Evolutionary conservation across 1,284 basidiomycete genomes (phyloP), one percentile per base, ranked within the genome.

Genomic region (Ustilago trichophora): DNA sequence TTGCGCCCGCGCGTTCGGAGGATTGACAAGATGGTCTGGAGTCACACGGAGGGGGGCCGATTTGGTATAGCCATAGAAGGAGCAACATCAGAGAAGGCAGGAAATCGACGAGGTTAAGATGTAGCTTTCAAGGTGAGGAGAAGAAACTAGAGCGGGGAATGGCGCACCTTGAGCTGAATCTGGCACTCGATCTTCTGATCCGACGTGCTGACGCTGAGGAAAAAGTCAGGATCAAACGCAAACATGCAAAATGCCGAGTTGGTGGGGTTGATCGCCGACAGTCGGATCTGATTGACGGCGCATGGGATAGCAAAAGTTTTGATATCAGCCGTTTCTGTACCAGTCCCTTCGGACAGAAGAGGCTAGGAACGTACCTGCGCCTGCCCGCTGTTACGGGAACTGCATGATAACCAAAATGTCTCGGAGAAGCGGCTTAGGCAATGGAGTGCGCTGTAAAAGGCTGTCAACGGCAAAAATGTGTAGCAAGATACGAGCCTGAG

Each of bases 201-300:
- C 29, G 10, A 19, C 25, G 46, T 50, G 6, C 6, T 26, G 16
- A 70, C 34, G 26, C 36, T 40, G 42, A 74, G 63, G 50, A 77
- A 77, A 41, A 76, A 78, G 29, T 60, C 50, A 1, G 53, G 58
- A 21, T 63, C 60, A 38, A 77, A 68, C 16, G 55, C 49, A 25
- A 78, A 76, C 35, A 71, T 51, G 55, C 66, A 72, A 21, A 77
- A 78, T 4, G 75, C 77, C 25, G 77, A 78, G 24, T 72, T 65
- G 37, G 75, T 60, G 3, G 72, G 37, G 29, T 78, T 78, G 54
- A 78, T 76, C 3, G 74, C 64, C 4, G 69, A 69, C 5, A 77
- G 54, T 10, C 75, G 68, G 3, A 78, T 57, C 53, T 75, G 34
- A n/a, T n/a, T n/a, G n/a, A 34, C 12, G 22, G 18, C 24, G n/a